Conservation (phyloP, 2,329 filamentous ascomycete species). For the Hypoxylon sp. region DNA sequence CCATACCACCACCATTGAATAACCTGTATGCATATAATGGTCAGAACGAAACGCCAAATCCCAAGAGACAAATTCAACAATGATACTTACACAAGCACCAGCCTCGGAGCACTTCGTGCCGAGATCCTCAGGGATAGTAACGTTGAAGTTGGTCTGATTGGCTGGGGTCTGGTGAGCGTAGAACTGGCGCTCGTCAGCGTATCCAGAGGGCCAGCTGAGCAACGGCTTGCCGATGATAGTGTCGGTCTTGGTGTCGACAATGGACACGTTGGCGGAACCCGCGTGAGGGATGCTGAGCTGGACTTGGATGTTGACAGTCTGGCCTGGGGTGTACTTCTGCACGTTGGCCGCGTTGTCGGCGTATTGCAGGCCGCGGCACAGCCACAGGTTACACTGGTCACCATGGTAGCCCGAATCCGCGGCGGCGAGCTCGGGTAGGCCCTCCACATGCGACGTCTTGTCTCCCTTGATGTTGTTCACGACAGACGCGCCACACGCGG, state of each 20-base stretch:
- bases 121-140: constrained; percentile 51
- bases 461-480: constrained; percentile 48
- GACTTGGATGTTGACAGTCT: constrained; percentile 60
- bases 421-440: constrained; percentile 52
- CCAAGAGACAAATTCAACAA: neutral
- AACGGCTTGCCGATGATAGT: constrained; percentile 56
- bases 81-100: constrained; percentile 52
- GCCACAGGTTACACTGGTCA: constrained; percentile 55
- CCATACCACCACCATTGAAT: constrained; percentile 55
- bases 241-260: constrained; percentile 63
- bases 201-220: constrained; percentile 49
- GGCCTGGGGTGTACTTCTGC: constrained; percentile 58
- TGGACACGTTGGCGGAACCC: constrained; percentile 64
- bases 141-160: constrained; percentile 52
- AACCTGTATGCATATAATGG: constrained; percentile 41
- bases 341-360: constrained; percentile 58
- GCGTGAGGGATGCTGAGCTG: constrained; percentile 63
- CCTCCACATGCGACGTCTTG: constrained; percentile 54
- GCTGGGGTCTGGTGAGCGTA: constrained; percentile 49
- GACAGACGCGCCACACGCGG: constrained; percentile 49
- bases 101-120: constrained; percentile 48
- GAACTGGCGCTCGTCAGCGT: constrained; percentile 52
- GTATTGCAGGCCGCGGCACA: constrained; percentile 60
- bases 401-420: constrained; percentile 47
- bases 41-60: constrained; percentile 4